Base-by-base conservation (phyloP, 208 protist genomes). In the Strigomonas culicis region DNA sequence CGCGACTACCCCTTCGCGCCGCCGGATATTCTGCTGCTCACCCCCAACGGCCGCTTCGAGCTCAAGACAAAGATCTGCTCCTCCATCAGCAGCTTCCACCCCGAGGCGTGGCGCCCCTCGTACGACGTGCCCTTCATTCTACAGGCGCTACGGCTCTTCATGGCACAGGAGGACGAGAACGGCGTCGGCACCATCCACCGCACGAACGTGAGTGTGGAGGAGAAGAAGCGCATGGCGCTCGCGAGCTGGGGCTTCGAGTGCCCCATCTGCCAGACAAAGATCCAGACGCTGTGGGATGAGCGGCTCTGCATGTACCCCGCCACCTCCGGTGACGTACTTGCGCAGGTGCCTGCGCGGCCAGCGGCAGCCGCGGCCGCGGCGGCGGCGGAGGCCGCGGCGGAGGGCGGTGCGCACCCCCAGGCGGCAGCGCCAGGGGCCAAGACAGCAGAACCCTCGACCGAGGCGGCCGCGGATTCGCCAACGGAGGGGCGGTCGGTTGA, bases 11-110 rank as follows among this genome's bases (percentile, higher is more conserved):
- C 94, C 1, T 84, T 93, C 27, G 68, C 68, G 47, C 89, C 92
- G 47, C 92, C 94, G 10, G 89, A 96, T 59, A 84, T 97, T 59
- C 36, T 93, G 21, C 93, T 98, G 46, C 69, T 97, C 44, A 98
- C 94, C 30, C 80, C 77, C 10, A 97, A 72, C 60, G 94, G 94
- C 19, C 80, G 94, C 30, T 98, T 97, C 63, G 66, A 90, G 52
- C 64, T 78, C 15, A 50, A 80, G 22, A 80, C 73, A 51, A 91
- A 86, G 24, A 97, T 98, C 24, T 98, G 94, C 77, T 82, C 88
- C 6, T 82, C 77, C 36, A 82, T 97, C 25, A 93, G 85, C 58
- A 86, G 73, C 53, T 97, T 88, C 64, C 94, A 98, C 71, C 86
- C 83, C 58, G 91, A 98, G 79, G 52, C 75, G 55, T 98, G 94